phyloP scores from a whole-genome alignment of 129 eudicot genomes.

The Kitagawia praeruptora region DNA sequence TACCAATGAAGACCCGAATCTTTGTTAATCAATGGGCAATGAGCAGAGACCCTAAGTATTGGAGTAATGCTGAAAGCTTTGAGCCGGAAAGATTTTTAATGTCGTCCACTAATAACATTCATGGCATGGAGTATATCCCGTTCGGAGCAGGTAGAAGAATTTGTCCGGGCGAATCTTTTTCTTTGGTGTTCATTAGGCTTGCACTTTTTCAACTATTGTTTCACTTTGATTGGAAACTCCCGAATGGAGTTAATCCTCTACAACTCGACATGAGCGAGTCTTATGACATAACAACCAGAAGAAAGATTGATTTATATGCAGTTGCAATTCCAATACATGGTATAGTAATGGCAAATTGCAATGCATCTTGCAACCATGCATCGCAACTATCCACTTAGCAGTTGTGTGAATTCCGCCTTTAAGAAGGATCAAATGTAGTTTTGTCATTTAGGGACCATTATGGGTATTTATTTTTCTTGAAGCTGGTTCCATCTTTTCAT shows the following conservation, averaged over 20 bases:
- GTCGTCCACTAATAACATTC: background rate
- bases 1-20: background rate
- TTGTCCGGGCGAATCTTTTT: background rate
- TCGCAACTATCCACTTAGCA: background rate
- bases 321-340: background rate
- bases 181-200: constrained; percentile 1
- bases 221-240: background rate
- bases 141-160: constrained; percentile 6
- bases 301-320: background rate
- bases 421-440: background rate
- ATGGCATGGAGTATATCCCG: constrained; percentile 4
- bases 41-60: constrained; percentile 6
- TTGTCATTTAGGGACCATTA: background rate
- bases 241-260: background rate
- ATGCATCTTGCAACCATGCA: background rate
- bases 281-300: constrained; percentile 2
- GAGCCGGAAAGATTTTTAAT: background rate
- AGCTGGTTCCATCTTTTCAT: no score
- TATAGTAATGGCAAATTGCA: background rate
- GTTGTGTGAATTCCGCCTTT: background rate
- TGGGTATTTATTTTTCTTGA: no score
- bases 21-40: constrained; percentile 8
- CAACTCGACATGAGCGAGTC: background rate
- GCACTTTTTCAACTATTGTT: background rate
- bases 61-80: background rate